phyloP scores from a whole-genome alignment of 2,329 filamentous ascomycete genomes.

The Geoglossum cookeanum region DNA sequence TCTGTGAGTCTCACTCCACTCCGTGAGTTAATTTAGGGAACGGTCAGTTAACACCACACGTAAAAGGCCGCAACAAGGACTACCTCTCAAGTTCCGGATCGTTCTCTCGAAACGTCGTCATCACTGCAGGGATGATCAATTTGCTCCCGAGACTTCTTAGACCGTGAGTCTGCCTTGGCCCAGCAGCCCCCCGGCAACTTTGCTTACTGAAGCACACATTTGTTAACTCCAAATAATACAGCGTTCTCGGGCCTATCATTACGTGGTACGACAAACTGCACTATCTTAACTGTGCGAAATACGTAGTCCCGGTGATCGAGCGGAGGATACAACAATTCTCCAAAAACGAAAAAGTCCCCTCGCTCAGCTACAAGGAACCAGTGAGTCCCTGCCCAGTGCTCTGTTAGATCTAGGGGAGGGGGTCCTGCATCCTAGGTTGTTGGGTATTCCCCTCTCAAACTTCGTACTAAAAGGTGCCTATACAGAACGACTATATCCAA shows the following conservation, averaged over 20 bases:
- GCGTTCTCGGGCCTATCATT: constrained; percentile 16
- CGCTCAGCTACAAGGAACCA: constrained; percentile 6
- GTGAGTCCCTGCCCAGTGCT: neutral
- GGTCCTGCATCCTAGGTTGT: no score
- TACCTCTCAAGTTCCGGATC: neutral
- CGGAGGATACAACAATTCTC: constrained; percentile 14
- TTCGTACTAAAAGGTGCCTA: neutral
- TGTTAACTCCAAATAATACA: constrained; percentile 2
- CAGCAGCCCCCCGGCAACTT: neutral
- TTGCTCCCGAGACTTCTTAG: constrained; percentile 16
- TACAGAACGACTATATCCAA: constrained; percentile 22
- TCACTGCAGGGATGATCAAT: constrained; percentile 16
- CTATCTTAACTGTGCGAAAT: constrained; percentile 16
- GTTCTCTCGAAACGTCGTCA: constrained; percentile 9
- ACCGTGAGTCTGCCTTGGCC: constrained; percentile 13
- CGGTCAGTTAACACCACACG: neutral
- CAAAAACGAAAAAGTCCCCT: constrained; percentile 11
- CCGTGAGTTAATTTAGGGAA: neutral
- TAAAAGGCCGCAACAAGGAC: neutral
- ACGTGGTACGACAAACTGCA: constrained; percentile 17
- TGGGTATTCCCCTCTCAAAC: neutral
- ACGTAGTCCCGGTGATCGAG: constrained; percentile 19
- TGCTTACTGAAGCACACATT: neutral
- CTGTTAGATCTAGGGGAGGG: no score
- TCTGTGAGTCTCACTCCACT: constrained; percentile 15